These are phyloP conservation scores for Amylocarpus encephaloides DNA, from an alignment of 2,329 filamentous ascomycete genomes.

Conservation along the genomic window DNA sequence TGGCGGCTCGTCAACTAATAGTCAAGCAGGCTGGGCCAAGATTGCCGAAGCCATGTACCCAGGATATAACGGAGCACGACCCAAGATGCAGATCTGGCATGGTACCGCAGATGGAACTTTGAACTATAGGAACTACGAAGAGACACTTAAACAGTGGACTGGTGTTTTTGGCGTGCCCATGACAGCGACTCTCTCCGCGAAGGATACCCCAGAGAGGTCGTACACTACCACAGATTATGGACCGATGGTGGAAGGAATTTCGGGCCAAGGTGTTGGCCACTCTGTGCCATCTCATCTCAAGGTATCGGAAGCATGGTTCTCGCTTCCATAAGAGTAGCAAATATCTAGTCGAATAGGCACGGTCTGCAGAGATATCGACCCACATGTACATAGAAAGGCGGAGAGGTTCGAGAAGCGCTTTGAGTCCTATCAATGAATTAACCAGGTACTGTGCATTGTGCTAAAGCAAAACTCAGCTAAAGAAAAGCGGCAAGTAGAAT, in stretches of 20 bases:
- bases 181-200: conserved; percentile 13
- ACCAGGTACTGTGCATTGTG: too few relatives aligned
- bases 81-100: conserved; percentile 29
- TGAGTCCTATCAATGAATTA: too few relatives aligned
- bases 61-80: conserved; percentile 30
- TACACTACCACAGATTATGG: conserved; percentile 17
- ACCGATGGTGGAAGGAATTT: conserved; percentile 17
- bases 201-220: conserved; percentile 10
- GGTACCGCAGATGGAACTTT: conserved; percentile 35
- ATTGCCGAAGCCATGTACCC: conserved; percentile 37
- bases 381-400: too few relatives aligned
- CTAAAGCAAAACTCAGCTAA: too few relatives aligned
- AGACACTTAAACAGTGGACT: conserved; percentile 42
- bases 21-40: conserved; percentile 43
- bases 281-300: conserved; percentile 17
- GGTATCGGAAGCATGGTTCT: conserved; percentile 17
- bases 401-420: too few relatives aligned
- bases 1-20: conserved; percentile 12
- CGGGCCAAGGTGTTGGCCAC: conserved; percentile 19
- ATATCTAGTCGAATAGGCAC: too few relatives aligned
- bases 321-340: conserved; percentile 3
- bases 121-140: conserved; percentile 36
- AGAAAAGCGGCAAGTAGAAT: too few relatives aligned
- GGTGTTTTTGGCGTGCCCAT: conserved; percentile 35
- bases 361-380: too few relatives aligned